A percentile compares a stretch with the other conserved stretches of the same genome.
Evolutionary conservation across 2,329 filamentous ascomycete species (phyloP).

Genomic region (Zalaria sp.): DNA sequence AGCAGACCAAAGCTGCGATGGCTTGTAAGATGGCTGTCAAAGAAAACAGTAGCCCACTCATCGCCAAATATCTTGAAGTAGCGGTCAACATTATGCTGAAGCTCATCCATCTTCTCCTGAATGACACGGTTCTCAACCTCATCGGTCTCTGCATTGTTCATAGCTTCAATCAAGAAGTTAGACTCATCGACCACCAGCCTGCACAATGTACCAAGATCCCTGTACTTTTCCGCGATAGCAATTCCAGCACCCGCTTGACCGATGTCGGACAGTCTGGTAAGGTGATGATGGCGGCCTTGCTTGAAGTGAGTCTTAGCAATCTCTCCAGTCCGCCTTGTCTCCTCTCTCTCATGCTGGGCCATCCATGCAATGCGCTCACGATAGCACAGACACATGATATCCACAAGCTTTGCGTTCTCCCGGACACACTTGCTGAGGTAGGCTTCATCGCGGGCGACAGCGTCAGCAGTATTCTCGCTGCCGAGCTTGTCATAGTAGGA

Average conservation of each 20-base stretch:
- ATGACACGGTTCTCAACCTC: constrained; percentile 21
- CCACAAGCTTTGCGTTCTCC: constrained; percentile 40
- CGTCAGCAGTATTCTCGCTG: constrained; percentile 15
- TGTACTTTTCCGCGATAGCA: constrained; percentile 46
- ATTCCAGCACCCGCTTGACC: constrained; percentile 45
- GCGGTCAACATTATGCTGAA: constrained; percentile 24
- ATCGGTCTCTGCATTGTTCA: neutral
- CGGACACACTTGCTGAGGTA: constrained; percentile 34
- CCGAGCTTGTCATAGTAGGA: constrained; percentile 22
- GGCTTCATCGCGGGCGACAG: constrained; percentile 17
- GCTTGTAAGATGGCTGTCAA: constrained; percentile 41
- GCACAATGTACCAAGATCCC: constrained; percentile 49
- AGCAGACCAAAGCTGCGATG: constrained; percentile 35
- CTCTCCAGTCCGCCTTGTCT: constrained; percentile 33
- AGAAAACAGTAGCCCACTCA: constrained; percentile 61
- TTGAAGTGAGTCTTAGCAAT: constrained; percentile 30
- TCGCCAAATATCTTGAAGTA: constrained; percentile 53
- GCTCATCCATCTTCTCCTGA: constrained; percentile 29
- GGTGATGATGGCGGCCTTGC: constrained; percentile 25
- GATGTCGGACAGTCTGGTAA: constrained; percentile 29
- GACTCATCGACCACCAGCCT: constrained; percentile 32
- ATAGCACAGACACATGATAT: constrained; percentile 43
- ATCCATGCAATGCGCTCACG: constrained; percentile 47
- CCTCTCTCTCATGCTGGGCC: constrained; percentile 35
- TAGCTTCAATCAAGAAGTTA: constrained; percentile 20